Conservation (phyloP, 2,329 filamentous ascomycete species). For the Huntiella bhutanensis region DNA sequence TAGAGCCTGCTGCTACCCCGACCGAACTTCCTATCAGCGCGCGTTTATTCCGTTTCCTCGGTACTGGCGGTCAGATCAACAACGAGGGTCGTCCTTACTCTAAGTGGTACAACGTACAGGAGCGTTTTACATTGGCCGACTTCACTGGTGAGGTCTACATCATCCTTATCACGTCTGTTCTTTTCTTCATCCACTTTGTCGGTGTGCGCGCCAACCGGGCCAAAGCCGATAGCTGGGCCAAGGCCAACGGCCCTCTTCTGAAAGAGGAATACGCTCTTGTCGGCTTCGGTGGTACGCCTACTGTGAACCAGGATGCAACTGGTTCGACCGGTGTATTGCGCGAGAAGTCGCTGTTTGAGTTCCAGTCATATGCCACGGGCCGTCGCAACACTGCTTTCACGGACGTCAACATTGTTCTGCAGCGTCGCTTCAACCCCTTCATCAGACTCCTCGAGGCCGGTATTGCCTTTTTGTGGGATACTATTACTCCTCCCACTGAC, state of each 20-base stretch:
- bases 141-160: conserved; percentile 80
- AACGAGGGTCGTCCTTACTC: conserved; percentile 49
- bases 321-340: conserved; percentile 38
- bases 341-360: conserved; percentile 80
- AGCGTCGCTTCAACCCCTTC: conserved; percentile 74
- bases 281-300: conserved; percentile 46
- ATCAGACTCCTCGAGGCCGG: conserved; percentile 41
- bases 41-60: conserved; percentile 6
- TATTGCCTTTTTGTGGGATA: conserved; percentile 64
- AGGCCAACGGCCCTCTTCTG: conserved; percentile 51
- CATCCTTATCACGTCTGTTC: conserved; percentile 51
- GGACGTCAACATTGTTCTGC: conserved; percentile 63
- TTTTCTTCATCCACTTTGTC: conserved; percentile 63
- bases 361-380: conserved; percentile 70
- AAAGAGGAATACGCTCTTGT: conserved; percentile 72
- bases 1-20: conserved; percentile 4
- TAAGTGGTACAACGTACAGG: conserved; percentile 93
- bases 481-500: conserved; percentile 49
- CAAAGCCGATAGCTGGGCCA: conserved; percentile 66
- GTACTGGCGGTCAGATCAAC: conserved; percentile 19
- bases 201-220: conserved; percentile 62
- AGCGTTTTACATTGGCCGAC: conserved; percentile 66
- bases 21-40: conserved; percentile 4
- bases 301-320: conserved; percentile 25
- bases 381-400: conserved; percentile 83